phyloP scores from a whole-genome alignment of 2,329 filamentous ascomycete species.

The Ceratocystis cubensis region DNA sequence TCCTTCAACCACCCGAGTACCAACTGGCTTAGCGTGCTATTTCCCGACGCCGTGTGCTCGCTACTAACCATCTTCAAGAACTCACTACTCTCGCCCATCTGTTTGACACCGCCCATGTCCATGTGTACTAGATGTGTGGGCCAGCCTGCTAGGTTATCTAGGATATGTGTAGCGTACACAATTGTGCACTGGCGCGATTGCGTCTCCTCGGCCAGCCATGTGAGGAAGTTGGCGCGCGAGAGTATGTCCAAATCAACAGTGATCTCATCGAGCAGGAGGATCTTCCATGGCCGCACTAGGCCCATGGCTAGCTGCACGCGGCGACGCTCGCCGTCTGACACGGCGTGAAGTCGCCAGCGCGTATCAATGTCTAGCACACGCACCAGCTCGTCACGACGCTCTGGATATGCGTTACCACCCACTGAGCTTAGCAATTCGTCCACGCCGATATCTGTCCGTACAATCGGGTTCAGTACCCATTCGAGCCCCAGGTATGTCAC shows the following conservation, averaged over 20 bases:
- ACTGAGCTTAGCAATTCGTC: conserved; percentile 72
- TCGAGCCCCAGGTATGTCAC: conserved; percentile 95
- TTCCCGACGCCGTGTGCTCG: conserved; percentile 41
- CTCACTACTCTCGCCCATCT: conserved; percentile 62
- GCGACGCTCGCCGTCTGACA: conserved; percentile 81
- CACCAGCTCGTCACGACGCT: conserved; percentile 75
- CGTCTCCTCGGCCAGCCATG: conserved; percentile 78
- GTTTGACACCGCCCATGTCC: conserved; percentile 76
- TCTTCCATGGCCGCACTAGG: conserved; percentile 76
- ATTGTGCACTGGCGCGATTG: conserved; percentile 73
- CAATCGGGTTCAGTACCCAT: conserved; percentile 96
- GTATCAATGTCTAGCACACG: conserved; percentile 83
- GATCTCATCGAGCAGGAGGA: conserved; percentile 87
- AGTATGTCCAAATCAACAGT: conserved; percentile 92
- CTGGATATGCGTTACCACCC: conserved; percentile 71
- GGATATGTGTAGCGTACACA: conserved; percentile 93
- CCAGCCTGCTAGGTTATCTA: conserved; percentile 91
- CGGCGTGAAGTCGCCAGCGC: conserved; percentile 88
- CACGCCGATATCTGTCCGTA: conserved; percentile 88
- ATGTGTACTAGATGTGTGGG: conserved; percentile 94
- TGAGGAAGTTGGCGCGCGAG: conserved; percentile 69
- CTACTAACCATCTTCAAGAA: conserved; percentile 47
- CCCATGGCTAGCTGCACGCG: conserved; percentile 96
- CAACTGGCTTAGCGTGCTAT: conserved; percentile 74
- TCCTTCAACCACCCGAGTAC: conserved; percentile 77